These are phyloP conservation scores for Beauveria australis DNA, from an alignment of 2,329 filamentous ascomycete genomes.

Conservation along the genomic window DNA sequence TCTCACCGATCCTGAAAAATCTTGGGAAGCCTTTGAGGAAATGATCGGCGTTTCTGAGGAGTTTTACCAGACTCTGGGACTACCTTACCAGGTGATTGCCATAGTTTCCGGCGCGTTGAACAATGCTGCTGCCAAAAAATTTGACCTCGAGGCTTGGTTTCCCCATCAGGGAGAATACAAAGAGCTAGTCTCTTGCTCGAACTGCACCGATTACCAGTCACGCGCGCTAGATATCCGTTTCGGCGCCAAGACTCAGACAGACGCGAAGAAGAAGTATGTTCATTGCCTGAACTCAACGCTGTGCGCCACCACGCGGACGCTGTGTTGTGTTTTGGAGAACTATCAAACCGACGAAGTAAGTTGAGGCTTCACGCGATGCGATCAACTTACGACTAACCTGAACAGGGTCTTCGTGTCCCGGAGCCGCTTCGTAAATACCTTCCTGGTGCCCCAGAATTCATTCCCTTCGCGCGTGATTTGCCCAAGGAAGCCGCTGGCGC, in stretches of 20 bases:
- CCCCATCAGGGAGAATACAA: constrained; percentile 97
- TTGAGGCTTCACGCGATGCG: constrained; percentile 8
- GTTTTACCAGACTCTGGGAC: constrained; percentile 82
- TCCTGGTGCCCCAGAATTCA: constrained; percentile 79
- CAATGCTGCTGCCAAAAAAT: constrained; percentile 72
- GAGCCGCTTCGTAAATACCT: constrained; percentile 83
- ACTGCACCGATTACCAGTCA: constrained; percentile 97
- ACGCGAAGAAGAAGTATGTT: constrained; percentile 81
- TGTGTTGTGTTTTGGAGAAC: constrained; percentile 95
- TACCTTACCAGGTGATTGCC: constrained; percentile 85
- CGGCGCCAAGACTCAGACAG: constrained; percentile 78
- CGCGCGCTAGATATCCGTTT: constrained; percentile 88
- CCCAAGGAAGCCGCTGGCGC: constrained; percentile 53
- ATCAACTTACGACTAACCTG: neutral
- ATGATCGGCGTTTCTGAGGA: constrained; percentile 91
- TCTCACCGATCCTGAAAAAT: constrained; percentile 77
- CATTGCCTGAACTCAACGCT: constrained; percentile 88
- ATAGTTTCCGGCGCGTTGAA: constrained; percentile 97
- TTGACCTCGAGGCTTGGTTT: constrained; percentile 94
- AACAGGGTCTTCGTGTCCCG: constrained; percentile 67
- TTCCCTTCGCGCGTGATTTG: constrained; percentile 80
- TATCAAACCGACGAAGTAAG: constrained; percentile 81
- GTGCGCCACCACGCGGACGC: constrained; percentile 81
- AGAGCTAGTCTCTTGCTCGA: constrained; percentile 93
- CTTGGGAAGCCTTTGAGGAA: constrained; percentile 85